A percentile compares a stretch with the other conserved stretches of the same genome.
Evolutionary conservation across 139 green algal species (phyloP).

Genomic region (Chlorella vulgaris): DNA sequence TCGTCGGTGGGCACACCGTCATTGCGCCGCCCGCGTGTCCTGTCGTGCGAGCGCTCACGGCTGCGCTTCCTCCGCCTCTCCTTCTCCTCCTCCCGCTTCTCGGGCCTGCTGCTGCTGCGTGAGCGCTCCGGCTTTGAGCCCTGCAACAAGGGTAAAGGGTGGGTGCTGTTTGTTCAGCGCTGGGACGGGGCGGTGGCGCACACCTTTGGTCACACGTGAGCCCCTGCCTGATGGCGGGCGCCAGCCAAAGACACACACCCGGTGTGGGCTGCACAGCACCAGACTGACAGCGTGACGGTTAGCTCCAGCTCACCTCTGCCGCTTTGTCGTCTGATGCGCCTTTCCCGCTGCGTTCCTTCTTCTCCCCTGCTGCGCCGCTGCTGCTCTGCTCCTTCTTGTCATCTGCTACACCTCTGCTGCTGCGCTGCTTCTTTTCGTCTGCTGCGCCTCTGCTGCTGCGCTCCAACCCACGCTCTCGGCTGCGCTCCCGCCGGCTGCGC

Average conservation of each 20-base stretch:
- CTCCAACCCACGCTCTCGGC: background rate
- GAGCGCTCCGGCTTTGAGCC: constrained; percentile 15
- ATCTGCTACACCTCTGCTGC: background rate
- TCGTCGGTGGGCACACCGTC: background rate
- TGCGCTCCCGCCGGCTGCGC: background rate
- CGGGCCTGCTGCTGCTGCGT: background rate
- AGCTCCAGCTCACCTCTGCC: too few relatives aligned
- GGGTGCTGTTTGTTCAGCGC: background rate
- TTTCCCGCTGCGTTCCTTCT: too few relatives aligned
- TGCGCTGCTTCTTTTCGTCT: background rate
- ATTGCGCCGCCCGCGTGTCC: background rate
- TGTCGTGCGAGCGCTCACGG: background rate
- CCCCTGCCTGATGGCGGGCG: background rate
- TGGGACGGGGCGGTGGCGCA: too few relatives aligned
- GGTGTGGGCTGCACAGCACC: too few relatives aligned
- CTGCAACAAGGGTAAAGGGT: background rate
- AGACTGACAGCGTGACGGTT: too few relatives aligned
- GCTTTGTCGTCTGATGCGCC: too few relatives aligned
- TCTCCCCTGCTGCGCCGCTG: too few relatives aligned
- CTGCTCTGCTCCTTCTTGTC: background rate
- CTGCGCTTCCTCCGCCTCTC: constrained; percentile 24
- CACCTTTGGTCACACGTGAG: background rate
- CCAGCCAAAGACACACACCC: too few relatives aligned
- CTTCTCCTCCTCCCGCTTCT: background rate
- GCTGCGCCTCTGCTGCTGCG: background rate